Conservation (phyloP, 352 stramenopile species). For the Phytopythium ostracodes region DNA sequence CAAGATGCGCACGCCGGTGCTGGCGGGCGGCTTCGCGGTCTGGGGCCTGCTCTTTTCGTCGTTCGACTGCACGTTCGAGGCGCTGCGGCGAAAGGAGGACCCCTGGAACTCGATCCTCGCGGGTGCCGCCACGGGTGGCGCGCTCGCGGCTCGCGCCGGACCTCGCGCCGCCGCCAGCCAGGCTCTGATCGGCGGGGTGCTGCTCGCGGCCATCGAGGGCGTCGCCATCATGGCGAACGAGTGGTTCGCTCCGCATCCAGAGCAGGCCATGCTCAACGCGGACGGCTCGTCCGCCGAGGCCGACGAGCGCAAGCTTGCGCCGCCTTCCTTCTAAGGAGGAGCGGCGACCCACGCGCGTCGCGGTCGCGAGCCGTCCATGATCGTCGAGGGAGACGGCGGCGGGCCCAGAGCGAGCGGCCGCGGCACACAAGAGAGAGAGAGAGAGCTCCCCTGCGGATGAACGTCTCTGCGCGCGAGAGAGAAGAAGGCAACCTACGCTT, state of each 20-base stretch:
- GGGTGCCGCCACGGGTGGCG: constrained; percentile 94
- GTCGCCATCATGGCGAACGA: constrained; percentile 95
- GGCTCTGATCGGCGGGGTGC: constrained; percentile 92
- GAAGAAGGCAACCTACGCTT: constrained; percentile 7
- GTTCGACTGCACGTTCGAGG: constrained; percentile 97
- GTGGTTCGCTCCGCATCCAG: constrained; percentile 66
- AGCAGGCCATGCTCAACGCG: constrained; percentile 34
- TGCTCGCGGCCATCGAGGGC: constrained; percentile 97
- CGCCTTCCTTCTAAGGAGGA: constrained; percentile 64
- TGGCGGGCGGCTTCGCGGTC: constrained; percentile 92
- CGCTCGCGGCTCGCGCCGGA: constrained; percentile 93
- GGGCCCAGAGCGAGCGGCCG: background rate
- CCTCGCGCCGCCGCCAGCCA: constrained; percentile 92
- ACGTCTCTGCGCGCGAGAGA: constrained; percentile 1
- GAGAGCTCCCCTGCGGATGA: background rate
- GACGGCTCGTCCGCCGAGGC: constrained; percentile 54
- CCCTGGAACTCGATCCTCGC: constrained; percentile 99
- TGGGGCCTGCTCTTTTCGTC: constrained; percentile 98
- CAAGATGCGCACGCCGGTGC: constrained; percentile 92
- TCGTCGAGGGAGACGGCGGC: constrained; percentile 4
- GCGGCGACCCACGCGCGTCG: background rate
- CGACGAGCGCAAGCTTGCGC: constrained; percentile 84
- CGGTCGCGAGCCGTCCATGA: background rate
- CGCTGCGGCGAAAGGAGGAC: constrained; percentile 98
- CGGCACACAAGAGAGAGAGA: no score